Evolutionary conservation across 2,329 filamentous ascomycete genomes (phyloP).

Genomic region (Coniochaeta prunicola): DNA sequence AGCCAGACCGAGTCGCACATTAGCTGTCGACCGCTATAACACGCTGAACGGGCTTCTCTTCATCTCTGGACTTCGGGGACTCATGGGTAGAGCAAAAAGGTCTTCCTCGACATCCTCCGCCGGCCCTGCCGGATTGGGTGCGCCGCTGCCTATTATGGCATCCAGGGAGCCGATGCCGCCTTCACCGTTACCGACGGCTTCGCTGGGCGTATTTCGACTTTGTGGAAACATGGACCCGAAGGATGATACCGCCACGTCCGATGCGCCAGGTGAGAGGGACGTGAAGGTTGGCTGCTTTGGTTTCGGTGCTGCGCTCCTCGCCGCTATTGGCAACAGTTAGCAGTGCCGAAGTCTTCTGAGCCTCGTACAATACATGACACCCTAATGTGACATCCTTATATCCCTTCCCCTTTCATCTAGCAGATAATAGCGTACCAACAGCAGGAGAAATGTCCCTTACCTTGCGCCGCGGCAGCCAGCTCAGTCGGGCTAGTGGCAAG

Average conservation of each 20-base stretch:
- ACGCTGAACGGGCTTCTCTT: constrained; percentile 72
- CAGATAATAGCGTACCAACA: not conserved
- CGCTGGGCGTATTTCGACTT: constrained; percentile 17
- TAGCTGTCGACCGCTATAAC: constrained; percentile 18
- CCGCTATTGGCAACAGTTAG: constrained; percentile 5
- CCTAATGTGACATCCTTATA: not conserved
- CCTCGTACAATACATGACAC: not conserved
- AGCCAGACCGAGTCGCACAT: not conserved
- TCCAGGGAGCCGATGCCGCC: constrained; percentile 28
- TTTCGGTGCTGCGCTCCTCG: constrained; percentile 10
- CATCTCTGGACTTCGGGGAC: constrained; percentile 80
- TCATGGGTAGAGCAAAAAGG: constrained; percentile 80
- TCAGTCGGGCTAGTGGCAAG: constrained; percentile 67
- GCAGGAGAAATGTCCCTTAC: constrained; percentile 31
- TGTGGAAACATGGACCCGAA: constrained; percentile 49
- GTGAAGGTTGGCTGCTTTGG: constrained; percentile 9
- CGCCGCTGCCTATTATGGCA: constrained; percentile 27
- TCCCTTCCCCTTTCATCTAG: not conserved
- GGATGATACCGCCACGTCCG: constrained; percentile 56
- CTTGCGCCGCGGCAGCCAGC: constrained; percentile 43
- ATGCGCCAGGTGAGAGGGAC: constrained; percentile 50
- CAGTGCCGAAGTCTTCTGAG: not conserved
- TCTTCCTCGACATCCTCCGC: constrained; percentile 62
- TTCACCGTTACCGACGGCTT: constrained; percentile 11
- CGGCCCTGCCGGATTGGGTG: constrained; percentile 20